These are phyloP conservation scores for Mycena venus DNA, from an alignment of 768 basidiomycete species.

Conservation along the genomic window DNA sequence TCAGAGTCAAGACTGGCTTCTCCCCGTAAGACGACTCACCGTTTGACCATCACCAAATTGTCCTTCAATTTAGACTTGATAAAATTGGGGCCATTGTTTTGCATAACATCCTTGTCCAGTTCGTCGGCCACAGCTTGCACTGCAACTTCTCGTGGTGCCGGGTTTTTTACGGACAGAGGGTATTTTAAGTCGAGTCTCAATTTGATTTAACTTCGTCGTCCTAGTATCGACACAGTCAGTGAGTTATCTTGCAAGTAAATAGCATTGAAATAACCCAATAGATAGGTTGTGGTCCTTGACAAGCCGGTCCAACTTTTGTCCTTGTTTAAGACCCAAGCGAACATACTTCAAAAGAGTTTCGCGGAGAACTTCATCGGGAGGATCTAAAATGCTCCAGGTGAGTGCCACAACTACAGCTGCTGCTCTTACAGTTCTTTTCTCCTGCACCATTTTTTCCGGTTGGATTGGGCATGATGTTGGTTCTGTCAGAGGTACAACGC, in stretches of 20 bases:
- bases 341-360: background rate
- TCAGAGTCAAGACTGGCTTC: background rate
- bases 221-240: background rate
- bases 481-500: background rate
- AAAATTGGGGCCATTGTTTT: conserved; percentile 31
- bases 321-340: background rate
- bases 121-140: conserved; percentile 17
- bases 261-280: background rate
- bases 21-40: background rate
- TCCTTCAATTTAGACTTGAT: conserved; percentile 12
- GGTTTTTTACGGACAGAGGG: background rate
- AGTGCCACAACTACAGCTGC: background rate
- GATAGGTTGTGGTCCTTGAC: background rate
- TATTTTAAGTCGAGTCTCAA: background rate
- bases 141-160: background rate
- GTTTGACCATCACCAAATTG: background rate
- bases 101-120: conserved; percentile 30
- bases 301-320: background rate
- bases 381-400: background rate
- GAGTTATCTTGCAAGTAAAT: background rate
- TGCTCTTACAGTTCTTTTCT: background rate
- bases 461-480: conserved; percentile 1
- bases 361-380: background rate
- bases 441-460: background rate
- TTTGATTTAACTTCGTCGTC: background rate